Evolutionary conservation across 805 yeast species (phyloP).

Genomic region (Myxozyma vanderwaltii): DNA sequence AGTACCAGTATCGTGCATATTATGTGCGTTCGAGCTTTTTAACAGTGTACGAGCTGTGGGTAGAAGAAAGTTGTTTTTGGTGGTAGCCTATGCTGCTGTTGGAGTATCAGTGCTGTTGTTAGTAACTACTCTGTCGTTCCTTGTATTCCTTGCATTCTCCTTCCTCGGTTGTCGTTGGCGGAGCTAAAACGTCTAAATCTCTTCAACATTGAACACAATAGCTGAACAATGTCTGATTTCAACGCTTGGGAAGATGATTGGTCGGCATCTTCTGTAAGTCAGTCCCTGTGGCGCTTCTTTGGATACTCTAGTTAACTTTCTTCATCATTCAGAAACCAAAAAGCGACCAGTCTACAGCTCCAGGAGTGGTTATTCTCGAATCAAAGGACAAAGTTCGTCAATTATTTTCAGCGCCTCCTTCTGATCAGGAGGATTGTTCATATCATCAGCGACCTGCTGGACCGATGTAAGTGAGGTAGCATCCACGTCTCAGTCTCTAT

Average conservation of each 20-base stretch:
- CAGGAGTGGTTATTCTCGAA: slow-evolving; percentile 18
- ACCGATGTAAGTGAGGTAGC: neutral
- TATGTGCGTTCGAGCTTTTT: no score
- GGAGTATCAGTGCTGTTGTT: no score
- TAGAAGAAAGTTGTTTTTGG: no score
- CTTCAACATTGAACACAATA: no score
- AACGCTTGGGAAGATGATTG: slow-evolving; percentile 33
- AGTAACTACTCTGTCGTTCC: no score
- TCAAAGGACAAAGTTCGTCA: slow-evolving; percentile 16
- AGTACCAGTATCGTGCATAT: no score
- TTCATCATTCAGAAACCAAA: neutral
- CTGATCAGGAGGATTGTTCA: neutral
- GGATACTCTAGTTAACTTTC: neutral
- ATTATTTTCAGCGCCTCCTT: slow-evolving; percentile 7
- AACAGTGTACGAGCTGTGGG: no score
- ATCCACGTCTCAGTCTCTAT: neutral
- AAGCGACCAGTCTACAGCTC: neutral
- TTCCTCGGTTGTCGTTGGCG: neutral
- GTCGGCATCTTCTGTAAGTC: slow-evolving; percentile 4
- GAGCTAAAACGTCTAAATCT: neutral
- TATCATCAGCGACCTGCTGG: neutral
- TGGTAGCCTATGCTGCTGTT: no score
- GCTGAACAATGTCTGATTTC: neutral
- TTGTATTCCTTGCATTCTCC: no score
- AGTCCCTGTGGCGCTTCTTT: neutral